Evolutionary conservation across 495 filamentous ascomycete species (phyloP).

Genomic region (Emericellopsis terricola): DNA sequence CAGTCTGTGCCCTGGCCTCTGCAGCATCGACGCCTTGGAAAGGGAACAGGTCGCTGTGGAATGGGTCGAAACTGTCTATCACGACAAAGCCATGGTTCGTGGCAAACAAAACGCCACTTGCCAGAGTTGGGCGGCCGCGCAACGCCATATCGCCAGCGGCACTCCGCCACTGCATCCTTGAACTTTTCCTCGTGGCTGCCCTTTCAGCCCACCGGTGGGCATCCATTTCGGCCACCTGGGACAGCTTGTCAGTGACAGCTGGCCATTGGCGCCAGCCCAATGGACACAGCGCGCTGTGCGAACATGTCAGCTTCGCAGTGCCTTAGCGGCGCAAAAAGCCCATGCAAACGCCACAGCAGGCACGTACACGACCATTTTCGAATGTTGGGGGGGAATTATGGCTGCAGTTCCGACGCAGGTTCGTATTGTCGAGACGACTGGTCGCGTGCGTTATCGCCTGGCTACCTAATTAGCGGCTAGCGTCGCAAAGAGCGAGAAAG

Average conservation of each 20-base stretch:
- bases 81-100: slow-evolving; percentile 45
- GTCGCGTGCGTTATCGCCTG: too few relatives aligned
- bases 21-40: slow-evolving; percentile 68
- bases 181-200: slow-evolving; percentile 26
- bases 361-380: too few relatives aligned
- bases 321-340: too few relatives aligned
- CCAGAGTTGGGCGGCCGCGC: slow-evolving; percentile 82
- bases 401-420: too few relatives aligned
- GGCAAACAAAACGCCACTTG: slow-evolving; percentile 80
- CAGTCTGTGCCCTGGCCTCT: slow-evolving; percentile 52
- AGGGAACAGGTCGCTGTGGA: slow-evolving; percentile 61
- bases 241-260: background rate
- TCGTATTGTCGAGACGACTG: too few relatives aligned
- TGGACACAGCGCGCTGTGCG: slow-evolving; percentile 1
- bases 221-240: background rate
- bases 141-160: slow-evolving; percentile 60
- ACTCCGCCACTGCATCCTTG: slow-evolving; percentile 55
- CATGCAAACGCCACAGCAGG: too few relatives aligned
- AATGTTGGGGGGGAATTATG: too few relatives aligned
- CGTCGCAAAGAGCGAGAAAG: too few relatives aligned
- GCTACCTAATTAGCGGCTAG: too few relatives aligned
- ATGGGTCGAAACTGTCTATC: slow-evolving; percentile 78
- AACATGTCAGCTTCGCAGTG: too few relatives aligned
- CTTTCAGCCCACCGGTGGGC: background rate
- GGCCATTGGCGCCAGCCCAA: background rate